These are phyloP conservation scores for Darksidea phi DNA, from an alignment of 495 filamentous ascomycete genomes.

Conservation along the genomic window DNA sequence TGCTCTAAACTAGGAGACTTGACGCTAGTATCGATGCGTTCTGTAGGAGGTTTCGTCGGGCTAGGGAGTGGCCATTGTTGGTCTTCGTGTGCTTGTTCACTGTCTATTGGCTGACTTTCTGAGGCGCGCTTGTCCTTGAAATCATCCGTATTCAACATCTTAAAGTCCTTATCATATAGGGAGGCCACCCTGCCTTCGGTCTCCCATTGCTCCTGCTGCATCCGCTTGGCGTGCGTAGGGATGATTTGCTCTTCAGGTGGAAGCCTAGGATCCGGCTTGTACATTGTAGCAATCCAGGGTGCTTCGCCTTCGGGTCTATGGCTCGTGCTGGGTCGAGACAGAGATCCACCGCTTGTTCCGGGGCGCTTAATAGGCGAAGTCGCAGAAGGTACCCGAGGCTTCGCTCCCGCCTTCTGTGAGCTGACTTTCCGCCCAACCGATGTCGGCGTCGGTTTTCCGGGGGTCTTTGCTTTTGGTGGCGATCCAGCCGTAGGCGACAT, in stretches of 20 bases:
- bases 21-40: constrained; percentile 13
- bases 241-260: constrained; percentile 94
- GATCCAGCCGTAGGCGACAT: constrained; percentile 49
- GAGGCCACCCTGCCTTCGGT: constrained; percentile 79
- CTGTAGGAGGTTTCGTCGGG: constrained; percentile 27
- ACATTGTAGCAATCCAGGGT: constrained; percentile 92
- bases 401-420: constrained; percentile 26
- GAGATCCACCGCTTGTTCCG: constrained; percentile 56
- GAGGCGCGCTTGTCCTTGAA: constrained; percentile 29
- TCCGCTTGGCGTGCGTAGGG: constrained; percentile 84
- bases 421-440: constrained; percentile 39
- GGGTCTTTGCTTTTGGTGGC: constrained; percentile 41
- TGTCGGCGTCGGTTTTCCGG: constrained; percentile 35
- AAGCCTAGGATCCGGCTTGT: constrained; percentile 90
- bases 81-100: constrained; percentile 14
- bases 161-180: constrained; percentile 79
- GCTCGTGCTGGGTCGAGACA: constrained; percentile 56
- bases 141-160: constrained; percentile 59
- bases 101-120: constrained; percentile 2
- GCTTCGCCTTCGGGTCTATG: constrained; percentile 86
- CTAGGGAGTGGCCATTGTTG: constrained; percentile 35
- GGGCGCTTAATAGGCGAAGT: constrained; percentile 54
- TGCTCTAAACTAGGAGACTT: constrained; percentile 44
- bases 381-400: constrained; percentile 45
- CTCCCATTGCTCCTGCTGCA: constrained; percentile 95